These are phyloP conservation scores for Rhododendron vialii DNA, from an alignment of 148 eudicot genomes.

Conservation along the genomic window DNA sequence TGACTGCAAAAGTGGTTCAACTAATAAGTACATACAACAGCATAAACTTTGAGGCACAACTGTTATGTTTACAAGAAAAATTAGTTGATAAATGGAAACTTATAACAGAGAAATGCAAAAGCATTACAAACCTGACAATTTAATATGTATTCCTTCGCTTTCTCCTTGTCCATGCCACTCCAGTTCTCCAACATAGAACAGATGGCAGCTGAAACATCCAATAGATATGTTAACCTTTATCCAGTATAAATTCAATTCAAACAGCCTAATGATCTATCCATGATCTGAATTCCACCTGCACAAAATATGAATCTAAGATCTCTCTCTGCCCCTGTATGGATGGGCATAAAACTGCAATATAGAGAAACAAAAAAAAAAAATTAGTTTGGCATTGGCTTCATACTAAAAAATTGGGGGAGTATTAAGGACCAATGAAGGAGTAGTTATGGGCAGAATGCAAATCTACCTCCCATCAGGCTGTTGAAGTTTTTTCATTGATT, in stretches of 20 bases:
- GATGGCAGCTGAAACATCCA: conserved; percentile 63
- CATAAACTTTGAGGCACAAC: neutral
- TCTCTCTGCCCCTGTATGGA: conserved; percentile 80
- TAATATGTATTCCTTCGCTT: conserved; percentile 72
- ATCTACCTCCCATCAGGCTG: conserved; percentile 80
- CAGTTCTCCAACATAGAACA: conserved; percentile 73
- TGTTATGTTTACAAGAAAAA: neutral
- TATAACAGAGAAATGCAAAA: conserved; percentile 1
- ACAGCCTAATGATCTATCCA: neutral
- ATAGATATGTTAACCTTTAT: neutral
- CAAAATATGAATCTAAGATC: conserved; percentile 89
- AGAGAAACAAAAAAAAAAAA: neutral
- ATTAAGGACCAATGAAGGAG: neutral
- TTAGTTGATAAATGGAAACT: neutral
- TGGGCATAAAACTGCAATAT: conserved; percentile 75
- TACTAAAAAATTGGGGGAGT: neutral
- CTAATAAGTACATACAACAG: conserved; percentile 1
- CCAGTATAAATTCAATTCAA: conserved; percentile 2
- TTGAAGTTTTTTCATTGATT: conserved; percentile 78
- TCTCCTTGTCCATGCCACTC: conserved; percentile 84
- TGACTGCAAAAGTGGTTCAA: conserved; percentile 52
- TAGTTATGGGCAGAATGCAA: conserved; percentile 2
- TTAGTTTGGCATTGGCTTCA: neutral
- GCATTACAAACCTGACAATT: conserved; percentile 64
- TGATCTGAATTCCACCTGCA: conserved; percentile 59